phyloP scores from a whole-genome alignment of 2,329 filamentous ascomycete species.

The Penicillium sp. region DNA sequence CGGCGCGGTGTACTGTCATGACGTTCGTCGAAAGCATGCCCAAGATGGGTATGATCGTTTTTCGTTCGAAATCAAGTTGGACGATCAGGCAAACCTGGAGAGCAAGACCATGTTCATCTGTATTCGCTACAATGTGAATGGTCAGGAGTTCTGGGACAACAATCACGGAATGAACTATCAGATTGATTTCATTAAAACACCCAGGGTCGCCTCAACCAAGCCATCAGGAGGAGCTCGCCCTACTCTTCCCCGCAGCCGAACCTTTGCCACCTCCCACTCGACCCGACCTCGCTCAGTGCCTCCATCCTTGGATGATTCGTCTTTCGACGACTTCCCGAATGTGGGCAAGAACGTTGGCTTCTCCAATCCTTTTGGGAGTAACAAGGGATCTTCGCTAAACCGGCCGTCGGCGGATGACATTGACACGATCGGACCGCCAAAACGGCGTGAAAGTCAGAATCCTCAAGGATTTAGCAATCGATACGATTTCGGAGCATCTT shows the following conservation, averaged over 20 bases:
- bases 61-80: constrained; percentile 88
- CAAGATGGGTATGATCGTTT: constrained; percentile 78
- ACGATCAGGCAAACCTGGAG: constrained; percentile 87
- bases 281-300: constrained; percentile 50
- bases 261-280: constrained; percentile 51
- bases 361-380: constrained; percentile 59
- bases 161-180: constrained; percentile 86
- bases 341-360: constrained; percentile 56
- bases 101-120: constrained; percentile 91
- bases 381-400: constrained; percentile 67
- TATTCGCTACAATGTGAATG: constrained; percentile 79
- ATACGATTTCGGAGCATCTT: constrained; percentile 93
- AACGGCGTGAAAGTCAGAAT: constrained; percentile 47
- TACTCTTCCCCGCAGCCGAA: constrained; percentile 66
- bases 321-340: constrained; percentile 69
- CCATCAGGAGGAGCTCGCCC: constrained; percentile 54
- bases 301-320: constrained; percentile 24
- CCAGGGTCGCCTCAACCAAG: constrained; percentile 56
- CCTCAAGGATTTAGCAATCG: constrained; percentile 82
- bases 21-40: constrained; percentile 64
- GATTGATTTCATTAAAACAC: constrained; percentile 84
- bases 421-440: constrained; percentile 56
- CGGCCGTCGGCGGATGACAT: constrained; percentile 69
- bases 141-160: constrained; percentile 93
- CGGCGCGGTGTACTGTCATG: constrained; percentile 78